phyloP scores from a whole-genome alignment of 495 filamentous ascomycete genomes.

The Xylaria acuta region DNA sequence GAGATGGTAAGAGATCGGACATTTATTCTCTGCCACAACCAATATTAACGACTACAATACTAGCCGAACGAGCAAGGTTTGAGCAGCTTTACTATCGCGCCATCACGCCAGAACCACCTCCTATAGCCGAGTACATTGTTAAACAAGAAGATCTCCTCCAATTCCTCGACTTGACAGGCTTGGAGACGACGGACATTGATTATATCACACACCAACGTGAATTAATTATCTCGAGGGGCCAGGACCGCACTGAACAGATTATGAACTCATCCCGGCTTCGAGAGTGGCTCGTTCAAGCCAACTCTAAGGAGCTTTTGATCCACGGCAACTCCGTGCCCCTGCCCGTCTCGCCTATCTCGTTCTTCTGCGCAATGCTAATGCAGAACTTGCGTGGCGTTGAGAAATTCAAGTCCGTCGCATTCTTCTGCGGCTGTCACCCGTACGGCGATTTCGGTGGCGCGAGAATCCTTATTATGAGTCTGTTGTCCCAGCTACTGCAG shows the following conservation, averaged over 20 bases:
- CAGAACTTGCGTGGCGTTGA: slow-evolving; percentile 9
- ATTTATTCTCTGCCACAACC: background rate
- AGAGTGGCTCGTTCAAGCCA: slow-evolving; percentile 7
- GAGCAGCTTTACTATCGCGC: slow-evolving; percentile 6
- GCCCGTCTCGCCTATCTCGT: slow-evolving; percentile 1
- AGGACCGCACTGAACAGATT: slow-evolving; percentile 10
- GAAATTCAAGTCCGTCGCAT: slow-evolving; percentile 9
- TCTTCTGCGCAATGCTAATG: background rate
- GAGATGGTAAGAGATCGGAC: background rate
- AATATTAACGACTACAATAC: background rate
- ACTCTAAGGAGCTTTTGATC: slow-evolving; percentile 9
- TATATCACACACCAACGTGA: slow-evolving; percentile 10
- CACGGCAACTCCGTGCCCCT: background rate
- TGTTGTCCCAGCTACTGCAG: background rate
- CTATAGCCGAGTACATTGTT: background rate
- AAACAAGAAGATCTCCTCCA: background rate
- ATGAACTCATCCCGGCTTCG: slow-evolving; percentile 11
- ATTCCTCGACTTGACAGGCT: background rate
- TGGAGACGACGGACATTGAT: background rate
- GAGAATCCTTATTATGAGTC: slow-evolving; percentile 11
- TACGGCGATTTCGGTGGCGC: slow-evolving; percentile 3
- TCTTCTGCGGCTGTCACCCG: slow-evolving; percentile 13
- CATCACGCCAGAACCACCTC: background rate
- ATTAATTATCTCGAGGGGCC: slow-evolving; percentile 3
- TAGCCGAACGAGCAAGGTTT: slow-evolving; percentile 2